Percentiles rank a stretch among this genome's conserved stretches.
These are phyloP conservation scores for Volvox reticuliferus DNA, from an alignment of 139 green algal genomes.

Conservation along the genomic window DNA sequence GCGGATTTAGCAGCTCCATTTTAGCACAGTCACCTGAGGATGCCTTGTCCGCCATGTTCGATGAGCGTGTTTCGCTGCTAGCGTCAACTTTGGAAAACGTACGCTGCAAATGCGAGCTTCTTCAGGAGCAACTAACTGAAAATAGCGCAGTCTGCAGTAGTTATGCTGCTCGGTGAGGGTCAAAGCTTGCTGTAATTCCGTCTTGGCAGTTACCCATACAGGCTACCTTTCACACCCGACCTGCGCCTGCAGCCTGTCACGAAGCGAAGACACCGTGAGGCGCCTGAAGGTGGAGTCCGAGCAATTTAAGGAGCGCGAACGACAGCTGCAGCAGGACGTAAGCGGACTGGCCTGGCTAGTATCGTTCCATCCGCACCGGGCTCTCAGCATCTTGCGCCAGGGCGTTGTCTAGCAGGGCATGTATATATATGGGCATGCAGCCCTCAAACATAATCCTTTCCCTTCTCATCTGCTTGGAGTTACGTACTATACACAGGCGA, in stretches of 20 bases:
- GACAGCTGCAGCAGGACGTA: slow-evolving; percentile 53
- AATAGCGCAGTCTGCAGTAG: slow-evolving; percentile 9
- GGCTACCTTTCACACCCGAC: not conserved
- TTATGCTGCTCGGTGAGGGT: slow-evolving; percentile 34
- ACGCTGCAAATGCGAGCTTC: slow-evolving; percentile 39
- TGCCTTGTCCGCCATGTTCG: slow-evolving; percentile 25
- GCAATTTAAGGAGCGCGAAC: slow-evolving; percentile 29
- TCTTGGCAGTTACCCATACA: not conserved
- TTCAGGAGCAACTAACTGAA: slow-evolving; percentile 25
- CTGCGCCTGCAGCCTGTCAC: slow-evolving; percentile 28
- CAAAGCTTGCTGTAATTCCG: not conserved
- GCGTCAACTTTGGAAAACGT: slow-evolving; percentile 42
- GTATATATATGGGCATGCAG: too few relatives aligned
- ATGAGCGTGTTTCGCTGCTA: slow-evolving; percentile 43
- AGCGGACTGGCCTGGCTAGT: not conserved
- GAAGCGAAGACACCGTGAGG: slow-evolving; percentile 28
- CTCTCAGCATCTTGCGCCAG: too few relatives aligned
- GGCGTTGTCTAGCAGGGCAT: too few relatives aligned
- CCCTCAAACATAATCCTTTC: too few relatives aligned
- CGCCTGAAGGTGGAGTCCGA: slow-evolving; percentile 3
- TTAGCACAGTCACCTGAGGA: slow-evolving; percentile 23
- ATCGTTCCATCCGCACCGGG: too few relatives aligned
- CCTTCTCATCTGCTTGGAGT: too few relatives aligned
- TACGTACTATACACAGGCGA: too few relatives aligned
- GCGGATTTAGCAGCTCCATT: slow-evolving; percentile 31